phyloP scores from a whole-genome alignment of 441 rosid species.

The Populus trichocarpa region DNA sequence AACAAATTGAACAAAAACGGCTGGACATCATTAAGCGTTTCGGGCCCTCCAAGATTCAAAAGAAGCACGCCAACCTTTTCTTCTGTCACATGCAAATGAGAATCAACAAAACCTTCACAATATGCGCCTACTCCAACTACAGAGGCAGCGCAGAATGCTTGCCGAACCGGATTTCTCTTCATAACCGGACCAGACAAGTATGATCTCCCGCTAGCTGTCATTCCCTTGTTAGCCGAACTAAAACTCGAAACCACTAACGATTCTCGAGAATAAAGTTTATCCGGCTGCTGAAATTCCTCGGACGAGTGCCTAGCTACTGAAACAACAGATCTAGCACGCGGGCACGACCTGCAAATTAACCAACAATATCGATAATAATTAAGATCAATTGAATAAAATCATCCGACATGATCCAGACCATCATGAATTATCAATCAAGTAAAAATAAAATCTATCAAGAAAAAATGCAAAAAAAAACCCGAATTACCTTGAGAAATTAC shows the following conservation, averaged over 20 bases:
- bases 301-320: slow-evolving; percentile 22
- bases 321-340: slow-evolving; percentile 13
- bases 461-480: background rate
- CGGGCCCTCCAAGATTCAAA: slow-evolving; percentile 85
- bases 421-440: background rate
- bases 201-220: slow-evolving; percentile 15
- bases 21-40: slow-evolving; percentile 83
- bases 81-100: background rate
- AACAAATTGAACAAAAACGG: slow-evolving; percentile 89
- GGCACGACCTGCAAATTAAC: slow-evolving; percentile 27
- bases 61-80: background rate
- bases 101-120: slow-evolving; percentile 25
- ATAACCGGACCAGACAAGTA: slow-evolving; percentile 11
- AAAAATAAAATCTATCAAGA: background rate
- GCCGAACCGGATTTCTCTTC: slow-evolving; percentile 37
- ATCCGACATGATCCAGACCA: background rate
- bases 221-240: slow-evolving; percentile 16
- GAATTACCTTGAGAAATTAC: slow-evolving; percentile 7
- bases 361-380: background rate
- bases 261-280: slow-evolving; percentile 22
- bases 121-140: slow-evolving; percentile 35
- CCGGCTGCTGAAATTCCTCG: slow-evolving; percentile 14
- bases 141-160: slow-evolving; percentile 31
- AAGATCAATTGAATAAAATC: background rate
- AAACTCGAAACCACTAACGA: slow-evolving; percentile 15